These are phyloP conservation scores for Pulveroboletus ravenelii DNA, from an alignment of 768 basidiomycete species.

Conservation along the genomic window DNA sequence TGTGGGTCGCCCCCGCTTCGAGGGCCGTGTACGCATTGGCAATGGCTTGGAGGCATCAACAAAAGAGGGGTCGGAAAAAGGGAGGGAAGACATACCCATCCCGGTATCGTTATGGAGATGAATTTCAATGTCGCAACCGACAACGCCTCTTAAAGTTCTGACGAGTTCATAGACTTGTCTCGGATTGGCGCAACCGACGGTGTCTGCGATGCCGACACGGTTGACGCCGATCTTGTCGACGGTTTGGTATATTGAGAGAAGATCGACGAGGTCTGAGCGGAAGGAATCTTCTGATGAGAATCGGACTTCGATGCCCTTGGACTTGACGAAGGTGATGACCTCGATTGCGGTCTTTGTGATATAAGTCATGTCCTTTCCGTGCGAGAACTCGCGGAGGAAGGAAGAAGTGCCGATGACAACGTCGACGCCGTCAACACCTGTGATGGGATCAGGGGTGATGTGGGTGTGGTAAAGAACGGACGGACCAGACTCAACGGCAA, in stretches of 20 bases:
- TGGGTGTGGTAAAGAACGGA: background rate
- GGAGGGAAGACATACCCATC: constrained; percentile 55
- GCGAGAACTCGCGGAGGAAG: constrained; percentile 98
- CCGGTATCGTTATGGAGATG: constrained; percentile 99
- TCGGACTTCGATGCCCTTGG: constrained; percentile 98
- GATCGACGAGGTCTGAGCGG: constrained; percentile 98
- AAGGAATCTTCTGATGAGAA: constrained; percentile 99
- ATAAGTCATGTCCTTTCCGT: constrained; percentile 99
- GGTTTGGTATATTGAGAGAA: constrained; percentile 97
- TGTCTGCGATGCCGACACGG: constrained; percentile 98
- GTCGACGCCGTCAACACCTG: constrained; percentile 97
- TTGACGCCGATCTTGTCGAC: constrained; percentile 99
- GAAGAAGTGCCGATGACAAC: constrained; percentile 99
- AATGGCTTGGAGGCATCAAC: constrained; percentile 54
- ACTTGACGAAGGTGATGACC: constrained; percentile 99
- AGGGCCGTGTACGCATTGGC: constrained; percentile 98
- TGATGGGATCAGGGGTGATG: background rate
- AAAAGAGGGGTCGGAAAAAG: background rate
- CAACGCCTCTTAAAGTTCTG: constrained; percentile 91
- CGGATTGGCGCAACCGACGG: constrained; percentile 98
- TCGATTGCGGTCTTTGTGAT: constrained; percentile 99
- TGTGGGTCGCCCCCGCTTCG: constrained; percentile 98
- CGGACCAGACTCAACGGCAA: constrained; percentile 95
- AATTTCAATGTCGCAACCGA: constrained; percentile 95
- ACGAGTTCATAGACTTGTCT: constrained; percentile 98